phyloP scores from a whole-genome alignment of 352 stramenopile genomes.

The Phytophthora quininea region DNA sequence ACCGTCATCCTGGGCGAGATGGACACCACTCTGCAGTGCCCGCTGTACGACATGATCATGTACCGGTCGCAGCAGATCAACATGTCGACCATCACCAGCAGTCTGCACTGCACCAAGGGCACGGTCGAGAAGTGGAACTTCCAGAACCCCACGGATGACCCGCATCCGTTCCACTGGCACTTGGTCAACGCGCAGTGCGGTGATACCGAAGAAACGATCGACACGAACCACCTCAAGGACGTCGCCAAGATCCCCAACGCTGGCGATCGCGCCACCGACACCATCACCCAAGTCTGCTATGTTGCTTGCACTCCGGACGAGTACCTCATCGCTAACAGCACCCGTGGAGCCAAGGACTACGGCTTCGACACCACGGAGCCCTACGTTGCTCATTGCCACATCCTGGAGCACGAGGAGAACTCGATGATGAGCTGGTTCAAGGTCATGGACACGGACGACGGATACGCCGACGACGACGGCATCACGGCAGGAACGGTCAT shows the following conservation, averaged over 20 bases:
- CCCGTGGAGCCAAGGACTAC: constrained; percentile 56
- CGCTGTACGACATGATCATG: constrained; percentile 48
- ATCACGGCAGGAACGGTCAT: constrained; percentile 45
- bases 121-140: constrained; percentile 85
- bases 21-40: constrained; percentile 47
- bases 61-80: constrained; percentile 65
- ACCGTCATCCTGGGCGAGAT: constrained; percentile 63
- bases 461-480: constrained; percentile 51
- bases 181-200: constrained; percentile 78
- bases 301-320: constrained; percentile 75
- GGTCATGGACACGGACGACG: constrained; percentile 56
- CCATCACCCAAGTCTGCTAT: constrained; percentile 75
- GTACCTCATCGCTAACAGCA: constrained; percentile 62
- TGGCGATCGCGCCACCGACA: constrained; percentile 34
- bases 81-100: constrained; percentile 51
- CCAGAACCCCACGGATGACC: constrained; percentile 78
- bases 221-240: constrained; percentile 76
- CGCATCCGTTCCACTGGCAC: constrained; percentile 82
- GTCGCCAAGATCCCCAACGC: constrained; percentile 73
- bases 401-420: constrained; percentile 83
- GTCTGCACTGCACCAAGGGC: constrained; percentile 63
- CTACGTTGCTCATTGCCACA: constrained; percentile 81
- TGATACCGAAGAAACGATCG: constrained; percentile 57
- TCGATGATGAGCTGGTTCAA: constrained; percentile 76
- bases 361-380: constrained; percentile 75